Base-by-base conservation (phyloP, 768 basidiomycete species). In the Lactarius quietus region DNA sequence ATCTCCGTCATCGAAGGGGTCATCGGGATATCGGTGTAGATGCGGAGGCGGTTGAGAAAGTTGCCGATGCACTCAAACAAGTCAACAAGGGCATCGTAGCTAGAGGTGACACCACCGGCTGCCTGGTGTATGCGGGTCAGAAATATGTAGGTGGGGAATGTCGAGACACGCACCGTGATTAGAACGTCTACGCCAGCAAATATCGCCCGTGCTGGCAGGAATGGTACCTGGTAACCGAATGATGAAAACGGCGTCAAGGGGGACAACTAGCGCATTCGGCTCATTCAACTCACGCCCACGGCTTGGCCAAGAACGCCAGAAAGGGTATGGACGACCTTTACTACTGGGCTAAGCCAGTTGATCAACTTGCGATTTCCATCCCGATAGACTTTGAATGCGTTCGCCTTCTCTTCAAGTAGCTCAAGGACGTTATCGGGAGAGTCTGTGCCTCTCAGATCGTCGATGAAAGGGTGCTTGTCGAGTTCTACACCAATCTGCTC, bases 11-110 rank as follows among this genome's bases (percentile, higher is more conserved):
- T 45, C 10, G 38, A 52, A 14, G 51, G 1, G 5, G 52, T 33
- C 26, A n/a, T 31, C 14, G 57, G 39, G n/a, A 58, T 4, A 31
- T 20, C 33, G 4, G 38, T 43, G 36, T 59, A 59, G 7, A 64
- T 54, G 5, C 53, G 10, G 18, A 64, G 45, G 6, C 63, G 48
- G 15, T 28, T 52, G 17, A 64, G 45, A 35, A 64, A 58, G 31
- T 18, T 58, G 17, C 23, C 51, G 29, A 64, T 33, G 6, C 36
- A 64, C 6, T 52, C 51, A 14, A 64, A 64, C n/a, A 64, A 10
- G 6, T 53, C 57, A 4, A 59, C 17, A 17, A 64, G 57, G 0
- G 57, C 23, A 23, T 58, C 63, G 23, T 38, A 57, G 26, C 45
- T 38, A 2, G 48, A 57, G 18, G n/a, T 52, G 17, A 62, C 54